phyloP scores from a whole-genome alignment of 2,329 filamentous ascomycete species.

The Esteya vermicola region DNA sequence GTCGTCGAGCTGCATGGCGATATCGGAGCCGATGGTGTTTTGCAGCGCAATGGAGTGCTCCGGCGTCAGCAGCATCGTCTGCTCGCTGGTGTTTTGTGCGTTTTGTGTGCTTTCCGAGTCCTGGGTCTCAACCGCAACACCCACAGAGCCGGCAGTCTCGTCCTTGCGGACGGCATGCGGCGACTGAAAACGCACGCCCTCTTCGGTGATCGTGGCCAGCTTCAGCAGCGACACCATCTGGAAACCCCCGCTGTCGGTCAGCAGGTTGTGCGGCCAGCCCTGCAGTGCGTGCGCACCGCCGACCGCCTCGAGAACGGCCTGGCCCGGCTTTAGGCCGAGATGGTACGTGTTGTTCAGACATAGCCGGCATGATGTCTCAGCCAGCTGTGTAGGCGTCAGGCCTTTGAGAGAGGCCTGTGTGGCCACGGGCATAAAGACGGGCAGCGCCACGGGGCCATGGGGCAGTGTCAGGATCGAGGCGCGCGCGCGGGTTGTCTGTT shows the following conservation, averaged over 20 bases:
- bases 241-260: conserved; percentile 76
- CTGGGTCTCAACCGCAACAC: too few species aligned
- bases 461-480: conserved; percentile 78
- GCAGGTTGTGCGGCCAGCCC: conserved; percentile 87
- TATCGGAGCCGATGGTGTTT: conserved; percentile 94
- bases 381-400: conserved; percentile 80
- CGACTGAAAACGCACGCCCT: conserved; percentile 89
- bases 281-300: conserved; percentile 92
- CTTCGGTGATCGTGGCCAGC: conserved; percentile 85
- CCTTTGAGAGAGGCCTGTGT: conserved; percentile 95
- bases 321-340: conserved; percentile 84
- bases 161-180: conserved; percentile 88
- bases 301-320: conserved; percentile 71
- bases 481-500: conserved; percentile 81
- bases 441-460: conserved; percentile 79
- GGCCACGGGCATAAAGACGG: conserved; percentile 97
- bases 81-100: too few species aligned
- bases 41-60: conserved; percentile 94
- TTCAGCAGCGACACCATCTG: conserved; percentile 97
- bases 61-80: conserved; percentile 93
- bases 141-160: too few species aligned
- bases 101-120: too few species aligned
- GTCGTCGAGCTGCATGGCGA: conserved; percentile 99
- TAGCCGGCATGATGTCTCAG: conserved; percentile 74
- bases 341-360: conserved; percentile 99